Percentiles rank a stretch among this genome's conserved stretches.
phyloP scores from a whole-genome alignment of 345 rosid genomes.

The Camelina hispida region DNA sequence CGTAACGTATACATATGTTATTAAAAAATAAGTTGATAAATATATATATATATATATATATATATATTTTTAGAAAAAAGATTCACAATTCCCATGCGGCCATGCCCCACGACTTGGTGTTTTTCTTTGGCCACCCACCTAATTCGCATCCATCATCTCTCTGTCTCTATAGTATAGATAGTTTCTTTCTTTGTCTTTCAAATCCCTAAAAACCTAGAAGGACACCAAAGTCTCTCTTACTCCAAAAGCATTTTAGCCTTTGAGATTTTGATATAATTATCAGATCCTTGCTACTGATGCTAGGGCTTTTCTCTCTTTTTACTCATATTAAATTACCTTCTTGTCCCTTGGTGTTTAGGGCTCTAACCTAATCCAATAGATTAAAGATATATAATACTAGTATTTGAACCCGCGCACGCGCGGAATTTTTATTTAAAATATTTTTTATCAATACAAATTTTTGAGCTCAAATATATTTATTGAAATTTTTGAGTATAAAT shows the following conservation, averaged over 20 bases:
- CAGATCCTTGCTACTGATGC: conserved; percentile 45
- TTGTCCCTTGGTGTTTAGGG: conserved; percentile 20
- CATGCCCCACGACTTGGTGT: conserved; percentile 40
- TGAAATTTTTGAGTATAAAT: too few relatives aligned
- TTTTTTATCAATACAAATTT: too few relatives aligned
- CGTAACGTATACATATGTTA: neutral
- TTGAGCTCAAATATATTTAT: too few relatives aligned
- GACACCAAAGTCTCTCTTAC: conserved; percentile 32
- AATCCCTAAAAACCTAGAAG: conserved; percentile 21
- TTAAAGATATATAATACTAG: neutral
- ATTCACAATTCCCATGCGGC: conserved; percentile 24
- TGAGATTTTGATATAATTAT: conserved; percentile 5
- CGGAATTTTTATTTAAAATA: too few relatives aligned
- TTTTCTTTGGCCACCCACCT: conserved; percentile 59
- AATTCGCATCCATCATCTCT: conserved; percentile 49
- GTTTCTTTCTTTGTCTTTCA: conserved; percentile 13
- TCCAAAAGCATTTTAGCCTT: conserved; percentile 30
- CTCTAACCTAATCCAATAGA: conserved; percentile 19
- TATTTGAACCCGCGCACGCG: too few relatives aligned
- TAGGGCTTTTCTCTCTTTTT: conserved; percentile 37
- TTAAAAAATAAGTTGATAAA: neutral
- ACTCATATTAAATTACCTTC: conserved; percentile 31
- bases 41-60: too few relatives aligned
- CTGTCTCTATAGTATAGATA: neutral
- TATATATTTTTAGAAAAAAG: neutral